Evolutionary conservation across 108 stramenopile species (phyloP).

Genomic region (Conticribra guillardii): DNA sequence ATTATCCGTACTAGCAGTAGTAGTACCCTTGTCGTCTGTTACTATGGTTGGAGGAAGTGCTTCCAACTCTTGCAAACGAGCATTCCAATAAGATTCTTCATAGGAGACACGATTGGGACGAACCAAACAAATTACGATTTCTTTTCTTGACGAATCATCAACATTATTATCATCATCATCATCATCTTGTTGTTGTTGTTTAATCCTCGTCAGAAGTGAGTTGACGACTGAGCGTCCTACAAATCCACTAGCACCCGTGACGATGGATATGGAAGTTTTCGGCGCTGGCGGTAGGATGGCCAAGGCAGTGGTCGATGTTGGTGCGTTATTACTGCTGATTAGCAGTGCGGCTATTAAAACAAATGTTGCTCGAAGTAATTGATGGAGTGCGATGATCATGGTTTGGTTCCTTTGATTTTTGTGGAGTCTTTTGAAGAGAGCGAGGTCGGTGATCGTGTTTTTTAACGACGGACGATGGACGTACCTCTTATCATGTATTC

Average conservation of each 20-base stretch:
- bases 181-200: slow-evolving; percentile 4
- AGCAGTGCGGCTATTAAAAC: not conserved
- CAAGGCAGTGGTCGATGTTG: not conserved
- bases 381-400: too few species aligned
- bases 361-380: not conserved
- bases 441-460: too few species aligned
- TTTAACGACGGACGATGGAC: too few species aligned
- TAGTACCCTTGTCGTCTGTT: not conserved
- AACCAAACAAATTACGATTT: slow-evolving; percentile 64
- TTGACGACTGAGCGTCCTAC: slow-evolving; percentile 71
- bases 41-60: not conserved
- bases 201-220: slow-evolving; percentile 19
- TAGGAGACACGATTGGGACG: slow-evolving; percentile 50
- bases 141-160: slow-evolving; percentile 15
- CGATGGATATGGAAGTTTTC: slow-evolving; percentile 42
- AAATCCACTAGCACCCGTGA: slow-evolving; percentile 85
- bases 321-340: not conserved
- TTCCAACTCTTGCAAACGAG: slow-evolving; percentile 17
- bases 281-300: slow-evolving; percentile 1
- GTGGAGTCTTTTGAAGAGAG: too few species aligned
- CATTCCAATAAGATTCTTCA: slow-evolving; percentile 74
- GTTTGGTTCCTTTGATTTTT: too few species aligned
- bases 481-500: too few species aligned
- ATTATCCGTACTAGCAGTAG: not conserved
- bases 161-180: not conserved